Percentiles rank a stretch among this genome's conserved stretches.
These are phyloP conservation scores for Eucalyptus regnans DNA, from an alignment of 345 rosid genomes.

Conservation along the genomic window DNA sequence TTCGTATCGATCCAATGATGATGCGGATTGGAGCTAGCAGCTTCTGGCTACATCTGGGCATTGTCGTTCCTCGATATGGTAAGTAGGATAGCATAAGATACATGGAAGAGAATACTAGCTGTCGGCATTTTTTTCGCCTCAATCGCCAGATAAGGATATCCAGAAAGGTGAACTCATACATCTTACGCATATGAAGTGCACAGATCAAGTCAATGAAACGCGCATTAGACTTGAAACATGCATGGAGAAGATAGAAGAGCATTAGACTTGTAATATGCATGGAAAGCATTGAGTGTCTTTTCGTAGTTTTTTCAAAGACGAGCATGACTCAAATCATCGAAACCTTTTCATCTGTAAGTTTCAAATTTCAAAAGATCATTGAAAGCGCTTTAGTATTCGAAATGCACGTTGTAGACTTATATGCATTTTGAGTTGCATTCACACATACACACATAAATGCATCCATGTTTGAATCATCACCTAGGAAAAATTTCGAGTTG, in stretches of 20 bases:
- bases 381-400: not conserved
- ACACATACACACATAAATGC: not conserved
- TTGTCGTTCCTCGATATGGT: not conserved
- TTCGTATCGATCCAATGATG: not conserved
- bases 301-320: not conserved
- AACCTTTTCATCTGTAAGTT: not conserved
- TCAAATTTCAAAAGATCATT: not conserved
- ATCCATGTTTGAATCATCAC: not conserved
- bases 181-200: not conserved
- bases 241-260: not conserved
- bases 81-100: not conserved
- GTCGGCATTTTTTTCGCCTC: accelerated
- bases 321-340: not conserved
- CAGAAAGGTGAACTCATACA: not conserved
- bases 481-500: not conserved
- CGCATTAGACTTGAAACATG: not conserved
- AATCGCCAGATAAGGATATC: not conserved
- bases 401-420: not conserved
- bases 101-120: not conserved
- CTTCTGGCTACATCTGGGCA: not conserved
- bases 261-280: not conserved
- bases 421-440: not conserved
- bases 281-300: not conserved
- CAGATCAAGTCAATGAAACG: not conserved
- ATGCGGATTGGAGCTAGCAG: not conserved